Percentiles rank a stretch among this genome's conserved stretches.
phyloP scores from a whole-genome alignment of 2,329 filamentous ascomycete species.

The Fusarium musae region DNA sequence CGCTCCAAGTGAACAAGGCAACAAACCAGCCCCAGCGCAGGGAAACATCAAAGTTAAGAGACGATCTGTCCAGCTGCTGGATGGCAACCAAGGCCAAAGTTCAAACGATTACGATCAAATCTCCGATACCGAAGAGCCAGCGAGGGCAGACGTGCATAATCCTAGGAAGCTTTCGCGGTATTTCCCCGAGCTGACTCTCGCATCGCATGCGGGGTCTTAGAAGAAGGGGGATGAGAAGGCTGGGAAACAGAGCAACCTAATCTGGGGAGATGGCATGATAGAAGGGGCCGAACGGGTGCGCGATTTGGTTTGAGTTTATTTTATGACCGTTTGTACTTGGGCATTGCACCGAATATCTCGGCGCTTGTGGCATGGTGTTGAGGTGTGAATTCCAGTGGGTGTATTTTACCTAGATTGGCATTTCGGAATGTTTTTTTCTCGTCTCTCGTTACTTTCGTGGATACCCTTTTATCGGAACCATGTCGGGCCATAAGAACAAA shows the following conservation, averaged over 20 bases:
- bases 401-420: slow-evolving; percentile 32
- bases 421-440: slow-evolving; percentile 1
- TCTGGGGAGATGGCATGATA: neutral
- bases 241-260: neutral
- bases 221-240: neutral
- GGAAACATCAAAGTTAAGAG: slow-evolving; percentile 47
- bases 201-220: slow-evolving; percentile 21
- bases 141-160: slow-evolving; percentile 40
- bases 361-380: slow-evolving; percentile 37
- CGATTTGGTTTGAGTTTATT: slow-evolving; percentile 1
- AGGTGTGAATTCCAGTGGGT: slow-evolving; percentile 31
- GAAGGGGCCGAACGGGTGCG: neutral
- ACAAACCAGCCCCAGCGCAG: slow-evolving; percentile 41
- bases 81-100: slow-evolving; percentile 21
- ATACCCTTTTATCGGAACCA: slow-evolving; percentile 30
- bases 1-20: slow-evolving; percentile 24
- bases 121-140: slow-evolving; percentile 44
- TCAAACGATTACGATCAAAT: slow-evolving; percentile 35
- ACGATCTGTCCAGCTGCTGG: slow-evolving; percentile 37
- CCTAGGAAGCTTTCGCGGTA: slow-evolving; percentile 47
- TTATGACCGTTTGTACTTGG: slow-evolving; percentile 1
- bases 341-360: slow-evolving; percentile 13
- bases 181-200: slow-evolving; percentile 44
- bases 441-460: slow-evolving; percentile 10
- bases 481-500: slow-evolving; percentile 10